Base-by-base conservation (phyloP, 768 basidiomycete genomes). In the Mycena kentingensis region DNA sequence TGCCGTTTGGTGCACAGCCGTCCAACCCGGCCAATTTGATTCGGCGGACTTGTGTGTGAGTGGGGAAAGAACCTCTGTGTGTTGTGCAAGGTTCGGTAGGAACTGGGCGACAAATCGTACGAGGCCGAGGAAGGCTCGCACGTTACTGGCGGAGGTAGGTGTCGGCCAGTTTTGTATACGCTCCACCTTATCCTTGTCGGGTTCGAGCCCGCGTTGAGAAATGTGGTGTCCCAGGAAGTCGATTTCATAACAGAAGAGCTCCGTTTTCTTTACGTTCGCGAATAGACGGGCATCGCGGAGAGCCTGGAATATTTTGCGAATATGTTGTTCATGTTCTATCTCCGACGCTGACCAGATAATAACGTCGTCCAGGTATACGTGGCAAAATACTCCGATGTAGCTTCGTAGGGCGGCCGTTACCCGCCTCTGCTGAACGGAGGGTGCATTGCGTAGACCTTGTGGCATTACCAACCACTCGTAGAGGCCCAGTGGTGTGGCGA, bases 51-150 rank as follows among this genome's bases (percentile, higher is more conserved):
- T 67, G 26, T 46, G 60, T 36, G 71, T 72, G 0, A 70, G 54
- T 19, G 54, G 53, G 3, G 52, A 62, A 0, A 73, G 57, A 2
- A 69, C 34, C n/a, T 37, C 28, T 0, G 69, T 71, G 36, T 69
- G 60, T 29, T 67, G 60, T 1, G 68, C 65, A 3, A 73, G 58
- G 0, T 39, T 44, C 0, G 72, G 72, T 0, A 74, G 58, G 51
- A 70, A 71, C 6, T 59, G 37, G 0, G 66, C 52, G 0, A 75
- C 32, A 42, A 72, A 76, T 0, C 63, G 54, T 0, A 65, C 64
- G 0, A 75, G 52, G 0, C 73, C 70, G 0, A 77, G 50, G 44
- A 73, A 75, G 0, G 64, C 58, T 0, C 63, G 62, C 1, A 74
- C 67, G 32, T 73, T 63, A 1, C 56, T 65, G 0, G 67, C 60